Evolutionary conservation across 2,329 filamentous ascomycete species (phyloP).

Genomic region (Bipolaris gigantea): DNA sequence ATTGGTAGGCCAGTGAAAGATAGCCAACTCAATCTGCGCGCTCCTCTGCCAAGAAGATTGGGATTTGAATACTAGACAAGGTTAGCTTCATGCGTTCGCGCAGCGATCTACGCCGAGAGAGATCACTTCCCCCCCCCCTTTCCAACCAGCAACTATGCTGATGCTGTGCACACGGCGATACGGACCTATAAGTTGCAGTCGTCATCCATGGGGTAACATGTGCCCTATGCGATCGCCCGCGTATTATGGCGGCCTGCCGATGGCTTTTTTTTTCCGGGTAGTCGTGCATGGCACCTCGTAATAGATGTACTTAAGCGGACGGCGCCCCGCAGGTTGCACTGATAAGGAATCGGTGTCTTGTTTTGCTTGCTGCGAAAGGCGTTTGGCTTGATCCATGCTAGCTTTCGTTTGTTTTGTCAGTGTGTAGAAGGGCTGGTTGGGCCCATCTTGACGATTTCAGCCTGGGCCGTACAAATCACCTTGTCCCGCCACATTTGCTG

Average conservation of each 20-base stretch:
- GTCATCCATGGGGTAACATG: slow-evolving; percentile 4
- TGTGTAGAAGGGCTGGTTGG: neutral
- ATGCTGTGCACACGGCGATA: slow-evolving; percentile 20
- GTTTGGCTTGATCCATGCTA: neutral
- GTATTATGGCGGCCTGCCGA: slow-evolving; percentile 7
- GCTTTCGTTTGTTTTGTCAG: neutral
- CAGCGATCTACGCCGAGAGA: slow-evolving; percentile 25
- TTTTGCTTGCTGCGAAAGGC: neutral
- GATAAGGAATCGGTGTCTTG: slow-evolving; percentile 14
- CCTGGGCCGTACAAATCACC: neutral
- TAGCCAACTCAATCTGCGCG: slow-evolving; percentile 8
- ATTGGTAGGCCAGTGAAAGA: slow-evolving; percentile 7
- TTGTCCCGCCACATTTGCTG: neutral
- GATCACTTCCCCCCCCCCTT: slow-evolving; percentile 24
- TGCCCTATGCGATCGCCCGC: slow-evolving; percentile 1
- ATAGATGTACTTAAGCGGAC: slow-evolving; percentile 13
- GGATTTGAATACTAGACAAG: slow-evolving; percentile 39
- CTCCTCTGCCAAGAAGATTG: slow-evolving; percentile 23
- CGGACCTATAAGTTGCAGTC: slow-evolving; percentile 9
- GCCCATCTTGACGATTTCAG: neutral
- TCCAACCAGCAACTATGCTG: too few species aligned
- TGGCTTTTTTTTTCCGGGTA: slow-evolving; percentile 18
- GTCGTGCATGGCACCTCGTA: slow-evolving; percentile 6
- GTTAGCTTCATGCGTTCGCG: slow-evolving; percentile 31
- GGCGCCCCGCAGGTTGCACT: slow-evolving; percentile 11